phyloP scores from a whole-genome alignment of 345 rosid genomes.

The Eucalyptus erythrocorys region DNA sequence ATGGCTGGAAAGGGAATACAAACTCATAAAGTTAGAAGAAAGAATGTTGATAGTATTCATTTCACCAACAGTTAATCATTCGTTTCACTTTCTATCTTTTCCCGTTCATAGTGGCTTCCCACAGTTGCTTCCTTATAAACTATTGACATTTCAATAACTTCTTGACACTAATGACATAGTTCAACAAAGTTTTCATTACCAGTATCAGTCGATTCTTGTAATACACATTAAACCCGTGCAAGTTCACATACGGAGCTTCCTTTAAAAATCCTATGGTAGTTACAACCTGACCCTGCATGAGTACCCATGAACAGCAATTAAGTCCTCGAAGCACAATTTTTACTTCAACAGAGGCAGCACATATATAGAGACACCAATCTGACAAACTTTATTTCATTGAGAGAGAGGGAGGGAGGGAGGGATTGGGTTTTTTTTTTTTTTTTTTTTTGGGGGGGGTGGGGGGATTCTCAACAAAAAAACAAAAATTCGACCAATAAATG shows the following conservation, averaged over 20 bases:
- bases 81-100: neutral
- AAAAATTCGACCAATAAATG: neutral
- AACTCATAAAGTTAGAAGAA: neutral
- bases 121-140: neutral
- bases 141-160: neutral
- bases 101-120: neutral
- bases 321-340: neutral
- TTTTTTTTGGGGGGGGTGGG: too few relatives aligned
- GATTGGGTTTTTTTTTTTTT: neutral
- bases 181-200: slow-evolving; percentile 23
- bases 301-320: neutral
- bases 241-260: slow-evolving; percentile 68
- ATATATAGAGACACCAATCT: neutral
- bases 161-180: neutral
- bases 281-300: slow-evolving; percentile 52
- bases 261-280: slow-evolving; percentile 90
- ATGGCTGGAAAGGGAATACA: slow-evolving; percentile 47
- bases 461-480: neutral
- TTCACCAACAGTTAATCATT: neutral
- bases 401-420: neutral
- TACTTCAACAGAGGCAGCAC: neutral
- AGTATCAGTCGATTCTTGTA: slow-evolving; percentile 87
- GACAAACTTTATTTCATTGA: neutral
- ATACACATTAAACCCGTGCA: slow-evolving; percentile 82
- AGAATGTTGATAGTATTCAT: neutral